A percentile compares a stretch with the other conserved stretches of the same genome.
These are phyloP conservation scores for Septoria linicola DNA, from an alignment of 2,329 filamentous ascomycete genomes.

Conservation along the genomic window DNA sequence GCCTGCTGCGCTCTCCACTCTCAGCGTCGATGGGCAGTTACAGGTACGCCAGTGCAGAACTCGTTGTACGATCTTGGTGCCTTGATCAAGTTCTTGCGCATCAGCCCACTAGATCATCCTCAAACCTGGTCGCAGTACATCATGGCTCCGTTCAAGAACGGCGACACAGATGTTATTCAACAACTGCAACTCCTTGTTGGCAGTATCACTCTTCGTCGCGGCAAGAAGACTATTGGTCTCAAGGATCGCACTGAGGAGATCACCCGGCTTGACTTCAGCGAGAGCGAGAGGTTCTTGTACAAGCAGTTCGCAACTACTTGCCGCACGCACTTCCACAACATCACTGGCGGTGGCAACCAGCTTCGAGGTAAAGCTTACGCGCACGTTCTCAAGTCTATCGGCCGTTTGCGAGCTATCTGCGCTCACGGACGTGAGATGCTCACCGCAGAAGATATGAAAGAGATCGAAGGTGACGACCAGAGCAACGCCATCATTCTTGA, in stretches of 20 bases:
- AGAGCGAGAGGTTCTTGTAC: slow-evolving; percentile 74
- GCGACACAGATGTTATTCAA: slow-evolving; percentile 77
- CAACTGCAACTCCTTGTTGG: slow-evolving; percentile 88
- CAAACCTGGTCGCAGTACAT: slow-evolving; percentile 76
- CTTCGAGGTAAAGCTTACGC: slow-evolving; percentile 76
- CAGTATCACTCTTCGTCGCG: slow-evolving; percentile 85
- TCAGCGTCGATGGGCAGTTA: slow-evolving; percentile 90
- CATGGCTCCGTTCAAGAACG: slow-evolving; percentile 79
- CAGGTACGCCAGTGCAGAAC: slow-evolving; percentile 93
- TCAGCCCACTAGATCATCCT: slow-evolving; percentile 81
- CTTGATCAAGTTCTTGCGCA: slow-evolving; percentile 77
- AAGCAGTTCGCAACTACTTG: slow-evolving; percentile 82
- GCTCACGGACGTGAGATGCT: slow-evolving; percentile 92
- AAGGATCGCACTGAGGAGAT: slow-evolving; percentile 71
- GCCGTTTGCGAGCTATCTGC: slow-evolving; percentile 84
- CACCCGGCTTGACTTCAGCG: slow-evolving; percentile 71
- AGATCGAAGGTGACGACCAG: slow-evolving; percentile 67
- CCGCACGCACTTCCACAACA: slow-evolving; percentile 72
- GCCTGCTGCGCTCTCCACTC: slow-evolving; percentile 78
- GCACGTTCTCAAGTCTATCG: slow-evolving; percentile 86
- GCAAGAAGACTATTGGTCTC: slow-evolving; percentile 88
- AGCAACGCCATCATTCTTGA: slow-evolving; percentile 85
- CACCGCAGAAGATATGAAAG: slow-evolving; percentile 75
- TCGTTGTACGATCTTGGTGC: slow-evolving; percentile 85
- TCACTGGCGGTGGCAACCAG: slow-evolving; percentile 59